Base-by-base conservation (phyloP, 108 stramenopile species). In the Pseudonitzschia multistriata region DNA sequence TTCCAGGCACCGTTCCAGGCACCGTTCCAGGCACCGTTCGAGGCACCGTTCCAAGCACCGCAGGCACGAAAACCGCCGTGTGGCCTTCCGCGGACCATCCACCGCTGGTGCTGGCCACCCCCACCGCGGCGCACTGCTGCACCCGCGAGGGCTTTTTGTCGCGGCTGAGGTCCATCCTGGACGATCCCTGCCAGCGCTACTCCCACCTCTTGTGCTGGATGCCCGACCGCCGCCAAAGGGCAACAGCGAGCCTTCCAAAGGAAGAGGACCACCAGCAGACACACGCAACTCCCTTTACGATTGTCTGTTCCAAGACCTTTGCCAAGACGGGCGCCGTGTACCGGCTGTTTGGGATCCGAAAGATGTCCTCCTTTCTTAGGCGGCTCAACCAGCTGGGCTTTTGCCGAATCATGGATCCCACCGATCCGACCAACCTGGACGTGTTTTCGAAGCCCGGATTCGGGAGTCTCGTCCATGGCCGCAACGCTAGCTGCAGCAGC, bases 311-410 rank as follows among this genome's bases (percentile, higher is more conserved):
- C n/a, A 59, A 29, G 22, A 4, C 10, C 8, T 59, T 59, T 34
- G 14, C 57, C 31, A 59, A 25, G 13, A 30, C 33, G 10, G 57
- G 57, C 3, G 17, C n/a, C n/a, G 33, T 59, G n/a, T 29, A 35
- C 35, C 5, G 35, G 5, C 19, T 33, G 19, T 59, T 59, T 59
- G 57, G 57, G 3, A 59, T 59, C 13, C 29, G 31, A 5, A 59
- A 59, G 31, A 59, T 59, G 57, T 59, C 57, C 13, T 59, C 57
- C 35, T 59, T 59, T 35, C 35, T 25, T 17, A 33, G 57, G 31
- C 31, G 57, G 3, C 35, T 59, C 31, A 25, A 59, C 35, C 57
- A 59, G 35, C 35, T 59, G 35, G 57, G 35, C 14, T 59, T 59
- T 35, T n/a, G 15, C 2, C 25, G 57, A 0, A 33, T 59, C 29